Evolutionary conservation across 2,329 filamentous ascomycete genomes (phyloP).

Genomic region (Arthrobotrys sphaeroides): DNA sequence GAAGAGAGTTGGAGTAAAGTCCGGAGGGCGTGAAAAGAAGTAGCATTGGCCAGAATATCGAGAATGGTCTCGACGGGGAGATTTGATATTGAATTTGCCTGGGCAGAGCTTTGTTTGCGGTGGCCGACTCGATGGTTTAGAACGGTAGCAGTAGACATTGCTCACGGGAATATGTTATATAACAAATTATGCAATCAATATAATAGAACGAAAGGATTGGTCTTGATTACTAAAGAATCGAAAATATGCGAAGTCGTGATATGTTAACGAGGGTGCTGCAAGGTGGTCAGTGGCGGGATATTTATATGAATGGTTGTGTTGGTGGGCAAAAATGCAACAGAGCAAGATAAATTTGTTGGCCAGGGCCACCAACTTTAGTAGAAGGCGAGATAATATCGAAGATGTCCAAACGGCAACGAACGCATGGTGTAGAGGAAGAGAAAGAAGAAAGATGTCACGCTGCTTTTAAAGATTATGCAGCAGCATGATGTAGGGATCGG

Average conservation of each 20-base stretch:
- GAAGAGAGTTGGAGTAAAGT: conserved; percentile 36
- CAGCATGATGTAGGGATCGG: conserved; percentile 54
- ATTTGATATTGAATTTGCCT: conserved; percentile 40
- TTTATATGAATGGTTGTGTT: conserved; percentile 30
- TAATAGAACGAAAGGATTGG: neutral
- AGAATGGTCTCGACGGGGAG: conserved; percentile 47
- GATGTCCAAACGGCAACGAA: conserved; percentile 20
- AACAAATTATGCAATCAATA: neutral
- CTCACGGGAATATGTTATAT: conserved; percentile 10
- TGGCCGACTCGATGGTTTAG: conserved; percentile 31
- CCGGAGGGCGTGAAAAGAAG: conserved; percentile 33
- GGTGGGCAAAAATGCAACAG: conserved; percentile 37
- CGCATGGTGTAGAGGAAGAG: conserved; percentile 15
- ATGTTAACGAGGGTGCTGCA: neutral
- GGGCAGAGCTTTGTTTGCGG: conserved; percentile 34
- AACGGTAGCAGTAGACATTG: conserved; percentile 39
- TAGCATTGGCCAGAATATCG: conserved; percentile 42
- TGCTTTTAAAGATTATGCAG: conserved; percentile 45
- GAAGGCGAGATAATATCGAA: neutral
- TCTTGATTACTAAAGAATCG: neutral
- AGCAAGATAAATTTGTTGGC: conserved; percentile 2
- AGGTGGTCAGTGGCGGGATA: neutral
- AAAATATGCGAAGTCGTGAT: neutral
- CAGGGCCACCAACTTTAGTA: neutral
- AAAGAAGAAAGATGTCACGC: conserved; percentile 42